Percentiles rank a stretch among this genome's conserved stretches.
Evolutionary conservation across 164 flowering plant genomes (phyloP).

Genomic region (Chloranthus sessilifolius): DNA sequence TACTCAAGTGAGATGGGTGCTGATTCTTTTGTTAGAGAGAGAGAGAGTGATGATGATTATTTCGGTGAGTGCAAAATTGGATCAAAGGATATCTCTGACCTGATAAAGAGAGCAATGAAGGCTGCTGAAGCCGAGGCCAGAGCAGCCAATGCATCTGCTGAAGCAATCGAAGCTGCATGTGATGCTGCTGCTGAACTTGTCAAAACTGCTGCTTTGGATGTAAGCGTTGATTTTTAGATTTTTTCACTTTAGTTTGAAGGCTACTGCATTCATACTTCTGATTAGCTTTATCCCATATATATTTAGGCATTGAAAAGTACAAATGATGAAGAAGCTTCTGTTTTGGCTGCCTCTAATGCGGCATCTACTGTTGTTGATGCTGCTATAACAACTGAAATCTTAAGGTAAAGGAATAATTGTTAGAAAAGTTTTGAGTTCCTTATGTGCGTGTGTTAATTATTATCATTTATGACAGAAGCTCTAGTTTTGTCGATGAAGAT

Average conservation of each 20-base stretch:
- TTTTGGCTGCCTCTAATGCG: constrained; percentile 83
- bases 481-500: constrained; percentile 27
- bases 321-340: constrained; percentile 80
- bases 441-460: neutral
- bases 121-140: constrained; percentile 99
- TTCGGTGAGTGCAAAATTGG: constrained; percentile 72
- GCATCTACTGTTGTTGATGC: constrained; percentile 91
- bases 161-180: constrained; percentile 86
- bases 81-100: constrained; percentile 58
- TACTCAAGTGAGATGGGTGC: constrained; percentile 21
- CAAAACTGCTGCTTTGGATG: constrained; percentile 86
- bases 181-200: constrained; percentile 97
- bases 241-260: too few relatives aligned
- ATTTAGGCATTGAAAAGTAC: constrained; percentile 54
- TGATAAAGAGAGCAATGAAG: constrained; percentile 72
- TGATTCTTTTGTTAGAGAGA: constrained; percentile 38
- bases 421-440: neutral
- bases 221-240: constrained; percentile 11
- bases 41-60: constrained; percentile 69
- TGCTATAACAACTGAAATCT: constrained; percentile 64
- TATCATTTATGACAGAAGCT: constrained; percentile 42
- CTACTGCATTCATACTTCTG: too few relatives aligned
- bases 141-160: constrained; percentile 76
- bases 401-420: constrained; percentile 50
- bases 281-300: constrained; percentile 8